These are phyloP conservation scores for Vanderwaltozyma polyspora DNA, from an alignment of 805 yeast species.

Conservation along the genomic window DNA sequence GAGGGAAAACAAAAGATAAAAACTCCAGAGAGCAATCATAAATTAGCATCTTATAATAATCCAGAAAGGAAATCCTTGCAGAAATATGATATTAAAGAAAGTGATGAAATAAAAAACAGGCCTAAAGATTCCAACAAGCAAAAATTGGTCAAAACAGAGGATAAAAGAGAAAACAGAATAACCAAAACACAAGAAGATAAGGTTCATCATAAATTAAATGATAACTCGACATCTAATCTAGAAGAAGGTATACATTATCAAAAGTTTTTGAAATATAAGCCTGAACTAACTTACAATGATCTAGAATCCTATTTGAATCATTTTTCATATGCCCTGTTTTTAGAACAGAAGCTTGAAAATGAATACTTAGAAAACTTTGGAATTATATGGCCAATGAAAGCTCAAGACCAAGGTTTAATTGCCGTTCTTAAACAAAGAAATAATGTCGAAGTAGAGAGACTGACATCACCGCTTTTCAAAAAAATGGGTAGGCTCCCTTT, in stretches of 20 bases:
- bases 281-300: slow-evolving; percentile 38
- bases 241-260: slow-evolving; percentile 27
- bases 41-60: no score
- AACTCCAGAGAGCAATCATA: no score
- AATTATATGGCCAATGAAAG: slow-evolving; percentile 43
- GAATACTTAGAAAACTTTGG: slow-evolving; percentile 37
- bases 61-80: no score
- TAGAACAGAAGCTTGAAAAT: slow-evolving; percentile 46
- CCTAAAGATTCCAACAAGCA: no score
- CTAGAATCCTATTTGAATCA: slow-evolving; percentile 44
- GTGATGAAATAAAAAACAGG: no score
- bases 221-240: neutral
- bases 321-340: slow-evolving; percentile 48
- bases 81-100: no score
- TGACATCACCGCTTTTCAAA: slow-evolving; percentile 41
- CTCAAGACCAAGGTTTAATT: slow-evolving; percentile 28
- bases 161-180: no score
- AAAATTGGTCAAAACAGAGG: no score
- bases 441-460: slow-evolving; percentile 33
- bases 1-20: no score
- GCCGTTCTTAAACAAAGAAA: slow-evolving; percentile 14
- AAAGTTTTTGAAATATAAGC: slow-evolving; percentile 28
- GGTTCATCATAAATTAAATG: neutral
- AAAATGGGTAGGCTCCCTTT: slow-evolving; percentile 51
- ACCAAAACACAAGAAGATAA: no score